Base-by-base conservation (phyloP, 148 eudicot species). In the Heliamphora exappendiculata region DNA sequence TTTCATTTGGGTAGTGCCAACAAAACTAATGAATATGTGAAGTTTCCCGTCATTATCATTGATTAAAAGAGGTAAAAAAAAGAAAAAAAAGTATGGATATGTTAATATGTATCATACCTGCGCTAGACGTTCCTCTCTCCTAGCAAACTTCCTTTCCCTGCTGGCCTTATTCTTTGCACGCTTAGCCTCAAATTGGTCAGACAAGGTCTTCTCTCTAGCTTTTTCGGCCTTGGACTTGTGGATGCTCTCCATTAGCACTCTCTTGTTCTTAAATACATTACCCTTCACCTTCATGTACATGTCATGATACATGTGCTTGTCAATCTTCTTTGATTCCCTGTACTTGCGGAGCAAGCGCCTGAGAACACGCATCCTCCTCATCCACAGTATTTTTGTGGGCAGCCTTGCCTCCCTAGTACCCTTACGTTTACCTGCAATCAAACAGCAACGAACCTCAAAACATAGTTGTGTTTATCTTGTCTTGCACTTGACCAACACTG, bases 261-360 rank as follows among this genome's bases (percentile, higher is more conserved):
- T 79, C 87, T 91, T 91, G 82, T 91, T 91, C 82, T 91, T 91
- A 77, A 89, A 91, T 55, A 91, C 96, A 72, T 91, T 91, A 86
- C 96, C 96, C 86, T 91, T 91, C 36, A 91, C 96, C 81, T 85
- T 91, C 93, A 89, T 88, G 91, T 91, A 91, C 96, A 91, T 91
- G 70, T 91, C 96, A 64, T 91, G 96, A 80, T 89, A 91, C 96
- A 91, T 91, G 79, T 91, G 96, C 82, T 91, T 91, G 89, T 91
- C 96, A 49, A 91, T 91, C 86, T 91, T 91, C 91, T 91, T 91
- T 16, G 96, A 68, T 78, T 91, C 96, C 2, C 96, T 62, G 79
- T 91, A 91, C 86, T 91, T 91, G 72, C 93, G 90, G 53, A 91
- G 91, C 86, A 91, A 83, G 68, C 96, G 84, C 81, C 96, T 88